Evolutionary conservation across 192 early-diverging fungal species (phyloP), one percentile per base, ranked within the genome.

Genomic region (Dissophora globulifera): DNA sequence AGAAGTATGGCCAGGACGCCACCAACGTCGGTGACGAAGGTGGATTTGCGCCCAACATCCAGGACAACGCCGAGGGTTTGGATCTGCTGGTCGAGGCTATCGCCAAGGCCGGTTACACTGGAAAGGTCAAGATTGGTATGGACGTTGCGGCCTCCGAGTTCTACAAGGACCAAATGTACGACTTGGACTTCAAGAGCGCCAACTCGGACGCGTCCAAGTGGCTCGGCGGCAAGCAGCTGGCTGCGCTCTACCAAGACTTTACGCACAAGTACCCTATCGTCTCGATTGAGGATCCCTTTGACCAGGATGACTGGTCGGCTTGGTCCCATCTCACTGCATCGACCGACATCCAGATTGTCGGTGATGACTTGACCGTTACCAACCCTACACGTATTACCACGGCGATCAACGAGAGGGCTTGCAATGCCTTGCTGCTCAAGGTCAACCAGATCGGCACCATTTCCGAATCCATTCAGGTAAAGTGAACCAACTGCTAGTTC

Each of bases 1-100:
- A 86, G 79, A 98, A 99, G 90, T 99, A 99, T 86, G 97, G 97
- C 59, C 93, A 93, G 82, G 96, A 98, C 81, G 96, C 97, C 80
- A 95, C 94, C 83, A 97, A 97, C 82, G 97, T 99, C 48, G 97
- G 97, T 82, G 97, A 99, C 79, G 97, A 99, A 84, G 97, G 97
- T 79, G 97, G 97, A 62, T 99, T 98, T 78, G 97, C 97, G 43
- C 97, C 97, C 79, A 97, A 97, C 88, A 98, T 99, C 78, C 94
- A 95, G 86, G 93, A 96, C 69, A 94, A 90, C 90, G 85, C 88
- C 68, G 97, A 99, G 84, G 96, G 95, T 71, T 93, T 99, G 50
- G 92, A 96, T 62, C 91, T 99, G 53, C 83, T 99, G 46, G 86
- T 86, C 67, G 68, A 84, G 53, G 96, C 97, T 60, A 99, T 99